Evolutionary conservation across 1,139 yeast genomes (phyloP), one percentile per base, ranked within the genome.

Genomic region (Hemisphaericaspora xylanilytica): DNA sequence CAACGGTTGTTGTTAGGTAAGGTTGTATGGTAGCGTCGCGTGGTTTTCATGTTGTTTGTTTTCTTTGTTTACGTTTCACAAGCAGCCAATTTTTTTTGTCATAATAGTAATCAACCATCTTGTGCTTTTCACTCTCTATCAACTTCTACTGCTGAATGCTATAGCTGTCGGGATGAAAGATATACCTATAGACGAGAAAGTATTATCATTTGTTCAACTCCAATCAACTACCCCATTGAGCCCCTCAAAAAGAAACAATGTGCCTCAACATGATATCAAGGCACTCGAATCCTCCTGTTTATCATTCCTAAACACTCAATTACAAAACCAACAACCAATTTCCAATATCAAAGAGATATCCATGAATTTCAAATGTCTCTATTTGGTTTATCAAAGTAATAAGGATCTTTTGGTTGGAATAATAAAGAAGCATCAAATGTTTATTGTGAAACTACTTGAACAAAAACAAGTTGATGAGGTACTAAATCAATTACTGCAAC

Each of bases 371-470:
- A 38, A 42, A 12, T 37, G 36, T 3, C 34, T 46, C 18, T 46
- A 40, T 16, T 28, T 34, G 3, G 20, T 46, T 10, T 40, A 45
- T 31, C 35, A 17, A 13, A 25, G 33, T 9, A 31, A 45, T 28
- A 17, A 32, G 3, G 42, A 38, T 11, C 34, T 36, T 10, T 34
- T 40, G 10, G 29, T 55, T 6, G 43, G 36, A 2, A 33, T 50
- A 8, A 43, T 58, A 31, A 55, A 55, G 41, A 57, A 51, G 32
- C 69, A 65, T 39, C 69, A 66, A 41, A 44, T 57, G 3, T 61
- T 54, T 40, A 45, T 65, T n/a, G 53, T 66, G 16, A 53, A 51
- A 35, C 44, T 65, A 29, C 53, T 64, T 20, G 63, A 58, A 27
- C 21, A 43, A 21, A 63, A 59, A 36, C 47, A 42, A n/a, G 43